These are phyloP conservation scores for Kentomonas sorsogonicus DNA, from an alignment of 208 protist species.

Conservation along the genomic window DNA sequence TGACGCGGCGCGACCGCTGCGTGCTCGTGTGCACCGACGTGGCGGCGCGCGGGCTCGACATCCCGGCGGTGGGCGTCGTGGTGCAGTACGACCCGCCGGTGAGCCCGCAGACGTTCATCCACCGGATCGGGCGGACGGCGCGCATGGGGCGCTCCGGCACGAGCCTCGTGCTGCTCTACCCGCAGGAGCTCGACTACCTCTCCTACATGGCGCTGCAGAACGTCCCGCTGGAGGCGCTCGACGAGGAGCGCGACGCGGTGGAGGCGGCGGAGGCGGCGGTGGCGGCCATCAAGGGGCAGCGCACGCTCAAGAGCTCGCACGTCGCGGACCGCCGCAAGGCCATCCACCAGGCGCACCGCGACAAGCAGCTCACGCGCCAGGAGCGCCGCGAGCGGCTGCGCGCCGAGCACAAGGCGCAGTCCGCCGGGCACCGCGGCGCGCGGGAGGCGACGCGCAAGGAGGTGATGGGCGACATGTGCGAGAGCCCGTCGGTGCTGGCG, in stretches of 20 bases:
- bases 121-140: conserved; percentile 96
- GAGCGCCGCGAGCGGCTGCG: conserved; percentile 64
- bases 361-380: conserved; percentile 61
- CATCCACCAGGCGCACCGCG: conserved; percentile 62
- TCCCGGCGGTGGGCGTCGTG: conserved; percentile 93
- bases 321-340: conserved; percentile 56
- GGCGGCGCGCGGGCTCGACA: conserved; percentile 94
- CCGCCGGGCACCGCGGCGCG: conserved; percentile 54
- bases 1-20: conserved; percentile 47
- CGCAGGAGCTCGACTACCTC: conserved; percentile 91
- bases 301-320: conserved; percentile 69
- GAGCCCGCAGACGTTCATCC: conserved; percentile 94
- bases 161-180: conserved; percentile 92
- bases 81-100: conserved; percentile 97
- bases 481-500: conserved; percentile 55
- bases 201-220: conserved; percentile 90
- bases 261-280: conserved; percentile 45
- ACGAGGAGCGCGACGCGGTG: conserved; percentile 64
- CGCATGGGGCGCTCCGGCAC: conserved; percentile 91
- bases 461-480: conserved; percentile 76
- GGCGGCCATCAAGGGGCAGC: conserved; percentile 51
- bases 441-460: conserved; percentile 28
- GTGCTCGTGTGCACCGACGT: conserved; percentile 96
- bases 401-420: conserved; percentile 61
- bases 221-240: conserved; percentile 68